Percentiles rank a stretch among this genome's conserved stretches.
phyloP scores from a whole-genome alignment of 441 rosid genomes.

The Kokia cookei region DNA sequence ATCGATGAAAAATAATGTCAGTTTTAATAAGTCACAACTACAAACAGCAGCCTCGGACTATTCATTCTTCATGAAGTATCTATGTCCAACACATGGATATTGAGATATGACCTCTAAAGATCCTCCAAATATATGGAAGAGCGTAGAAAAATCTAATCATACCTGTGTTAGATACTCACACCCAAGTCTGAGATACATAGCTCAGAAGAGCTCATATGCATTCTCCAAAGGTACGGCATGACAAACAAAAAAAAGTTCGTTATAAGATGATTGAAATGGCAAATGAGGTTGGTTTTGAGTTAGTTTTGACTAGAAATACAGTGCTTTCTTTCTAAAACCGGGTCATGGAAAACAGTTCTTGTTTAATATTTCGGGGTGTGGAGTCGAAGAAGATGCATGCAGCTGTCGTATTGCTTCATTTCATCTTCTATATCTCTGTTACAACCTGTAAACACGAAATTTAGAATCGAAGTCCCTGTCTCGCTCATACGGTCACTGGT shows the following conservation, averaged over 20 bases:
- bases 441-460: neutral
- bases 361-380: neutral
- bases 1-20: neutral
- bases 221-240: neutral
- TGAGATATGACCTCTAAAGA: too few relatives aligned
- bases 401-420: neutral
- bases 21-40: neutral
- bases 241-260: neutral
- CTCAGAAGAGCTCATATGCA: neutral
- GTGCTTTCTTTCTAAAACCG: neutral
- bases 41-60: neutral
- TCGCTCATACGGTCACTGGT: neutral
- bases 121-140: too few relatives aligned
- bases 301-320: neutral
- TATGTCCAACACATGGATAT: too few relatives aligned
- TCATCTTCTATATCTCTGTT: neutral
- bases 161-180: too few relatives aligned
- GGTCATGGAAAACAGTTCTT: neutral
- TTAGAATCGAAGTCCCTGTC: neutral
- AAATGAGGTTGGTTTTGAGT: too few relatives aligned
- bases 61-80: too few relatives aligned
- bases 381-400: neutral
- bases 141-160: too few relatives aligned
- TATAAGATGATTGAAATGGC: neutral
- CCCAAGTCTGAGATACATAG: too few relatives aligned